Conservation (phyloP, 1,284 basidiomycete species). For the Schizopora paradoxa region DNA sequence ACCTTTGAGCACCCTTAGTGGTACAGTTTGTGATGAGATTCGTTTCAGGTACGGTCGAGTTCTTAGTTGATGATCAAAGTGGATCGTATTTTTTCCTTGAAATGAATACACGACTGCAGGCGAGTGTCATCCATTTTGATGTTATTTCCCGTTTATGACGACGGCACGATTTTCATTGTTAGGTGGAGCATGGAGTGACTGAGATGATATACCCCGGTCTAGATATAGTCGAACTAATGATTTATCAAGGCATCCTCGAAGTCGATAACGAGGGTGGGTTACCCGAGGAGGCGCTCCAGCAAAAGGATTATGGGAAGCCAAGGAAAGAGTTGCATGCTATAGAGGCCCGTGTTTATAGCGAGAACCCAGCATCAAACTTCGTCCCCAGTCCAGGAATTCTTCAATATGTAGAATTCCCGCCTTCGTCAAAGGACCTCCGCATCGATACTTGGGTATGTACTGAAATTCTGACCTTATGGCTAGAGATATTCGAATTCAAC, state of each 20-base stretch:
- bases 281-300: slow-evolving; percentile 31
- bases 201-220: slow-evolving; percentile 52
- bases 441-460: slow-evolving; percentile 49
- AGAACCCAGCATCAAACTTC: slow-evolving; percentile 57
- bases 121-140: slow-evolving; percentile 20
- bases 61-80: slow-evolving; percentile 53
- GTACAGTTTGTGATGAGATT: not conserved
- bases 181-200: slow-evolving; percentile 70
- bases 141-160: slow-evolving; percentile 2
- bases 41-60: slow-evolving; percentile 60
- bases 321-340: slow-evolving; percentile 40
- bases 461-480: not conserved
- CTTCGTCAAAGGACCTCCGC: slow-evolving; percentile 34
- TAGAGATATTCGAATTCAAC: not conserved
- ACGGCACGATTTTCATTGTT: not conserved
- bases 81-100: slow-evolving; percentile 67
- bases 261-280: slow-evolving; percentile 19
- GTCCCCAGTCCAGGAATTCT: slow-evolving; percentile 58
- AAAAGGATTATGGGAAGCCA: slow-evolving; percentile 28
- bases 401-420: slow-evolving; percentile 45
- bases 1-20: not conserved
- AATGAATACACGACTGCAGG: slow-evolving; percentile 70
- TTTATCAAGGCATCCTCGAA: slow-evolving; percentile 45
- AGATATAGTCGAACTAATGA: slow-evolving; percentile 66
- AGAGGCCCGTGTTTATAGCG: slow-evolving; percentile 63